Conservation (phyloP, 306 rosid species). For the Cicer judaicum region DNA sequence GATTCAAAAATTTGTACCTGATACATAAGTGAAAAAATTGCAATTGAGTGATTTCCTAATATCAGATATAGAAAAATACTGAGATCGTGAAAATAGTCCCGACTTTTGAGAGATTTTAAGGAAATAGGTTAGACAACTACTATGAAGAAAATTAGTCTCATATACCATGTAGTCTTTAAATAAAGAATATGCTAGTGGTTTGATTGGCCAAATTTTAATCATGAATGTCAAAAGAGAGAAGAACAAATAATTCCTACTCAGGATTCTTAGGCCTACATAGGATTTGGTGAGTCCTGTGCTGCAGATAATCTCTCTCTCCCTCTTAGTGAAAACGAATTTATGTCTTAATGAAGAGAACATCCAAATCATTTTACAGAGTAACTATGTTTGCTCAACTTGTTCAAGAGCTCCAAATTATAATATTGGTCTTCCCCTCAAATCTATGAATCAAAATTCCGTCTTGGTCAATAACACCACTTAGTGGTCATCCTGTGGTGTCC, state of each 20-base stretch:
- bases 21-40: not conserved
- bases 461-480: not conserved
- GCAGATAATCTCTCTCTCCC: not conserved
- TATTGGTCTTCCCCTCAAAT: not conserved
- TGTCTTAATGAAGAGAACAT: not conserved
- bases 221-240: not conserved
- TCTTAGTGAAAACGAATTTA: not conserved
- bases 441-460: not conserved
- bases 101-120: not conserved
- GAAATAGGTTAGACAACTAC: not conserved
- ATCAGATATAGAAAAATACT: not conserved
- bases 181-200: not conserved
- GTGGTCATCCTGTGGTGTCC: not conserved
- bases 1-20: not conserved
- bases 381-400: not conserved
- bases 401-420: not conserved
- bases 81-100: not conserved
- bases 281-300: not conserved
- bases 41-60: not conserved
- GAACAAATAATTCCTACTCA: not conserved
- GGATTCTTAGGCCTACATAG: constrained; percentile 5
- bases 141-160: not conserved
- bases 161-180: not conserved
- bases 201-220: not conserved
- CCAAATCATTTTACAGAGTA: not conserved